Base-by-base conservation (phyloP, 2,329 filamentous ascomycete genomes). In the Phaeomoniella chlamydospora region DNA sequence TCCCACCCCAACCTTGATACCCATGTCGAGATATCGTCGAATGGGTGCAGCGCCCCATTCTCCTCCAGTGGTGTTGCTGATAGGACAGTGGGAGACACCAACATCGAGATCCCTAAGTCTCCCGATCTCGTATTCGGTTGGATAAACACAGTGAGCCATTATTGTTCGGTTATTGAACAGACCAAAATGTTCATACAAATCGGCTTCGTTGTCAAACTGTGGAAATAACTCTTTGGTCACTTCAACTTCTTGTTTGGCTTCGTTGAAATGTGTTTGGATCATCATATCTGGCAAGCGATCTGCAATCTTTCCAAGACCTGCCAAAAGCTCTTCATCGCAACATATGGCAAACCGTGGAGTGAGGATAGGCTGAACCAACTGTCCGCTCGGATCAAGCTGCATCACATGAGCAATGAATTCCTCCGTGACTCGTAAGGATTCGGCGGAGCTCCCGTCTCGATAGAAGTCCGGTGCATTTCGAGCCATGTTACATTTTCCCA, bases 401-500 rank as follows among this genome's bases (percentile, higher is more conserved):
- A 51, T 52, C 26, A 70, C 60, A 39, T 68, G 58, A 4, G 43
- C 33, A 15, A 58, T 49, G 22, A 48, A 50, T 9, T 49, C 47
- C 37, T 47, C 34, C 1, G 52, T 49, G 4, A 38, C 47, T 5
- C 31, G 15, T 3, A 48, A 22, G 11, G 39, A 41, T 1, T 39
- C 42, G 18, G 44, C 31, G 18, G 44, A 42, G 5, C 43, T 47
- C 4, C 37, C 38, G 10, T 56, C 52, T 32, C 45, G 41, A 37
- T 52, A 53, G 22, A 49, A 52, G 10, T 46, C 43, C 11, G 54
- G 53, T 3, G 49, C 44, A 42, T 69, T 66, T n/a, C 67, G 58
- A 40, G 70, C 62, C 69, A 74, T 74, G 55, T 73, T 74, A 55
- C 70, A 74, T 49, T 77, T 77, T 2, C 73, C 73, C 0, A 77